Evolutionary conservation across 2,329 filamentous ascomycete species (phyloP), one percentile per base, ranked within the genome.

Genomic region (Podosphaera xanthii): DNA sequence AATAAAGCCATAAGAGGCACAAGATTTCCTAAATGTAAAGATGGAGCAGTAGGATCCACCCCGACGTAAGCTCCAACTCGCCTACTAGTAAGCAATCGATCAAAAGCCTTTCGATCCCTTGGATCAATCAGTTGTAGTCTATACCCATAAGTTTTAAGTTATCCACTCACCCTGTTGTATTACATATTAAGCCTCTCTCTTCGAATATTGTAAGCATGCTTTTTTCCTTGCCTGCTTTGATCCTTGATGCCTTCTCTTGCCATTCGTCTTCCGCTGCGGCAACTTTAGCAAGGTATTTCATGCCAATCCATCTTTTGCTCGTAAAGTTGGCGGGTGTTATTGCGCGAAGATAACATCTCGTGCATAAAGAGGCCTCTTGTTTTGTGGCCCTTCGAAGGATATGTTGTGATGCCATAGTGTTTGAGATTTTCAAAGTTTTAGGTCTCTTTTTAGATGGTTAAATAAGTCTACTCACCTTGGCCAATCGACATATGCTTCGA

Each of bases 1-100:
- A 88, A 89, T 33, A 91, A 74, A 14, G 85, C 80, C 87, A 92
- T 92, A 59, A 91, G 75, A 31, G 87, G 84, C 12, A 92, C 74
- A 4, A 94, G 75, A 67, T 94, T 86, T 60, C 87, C 87, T 54
- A 92, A 75, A 66, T 94, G 87, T 61, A 92, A 73, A 1, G 87
- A 92, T 59, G 80, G 75, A 12, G 86, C 86, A 0, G 87, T 92
- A 4, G 87, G 86, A 67, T 94, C 87, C 66, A 92, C 80, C 64
- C 87, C 87, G 58, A 87, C 84, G 67, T 94, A 94, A 61, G 79
- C 82, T 62, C 83, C 84, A 64, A 88, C 79, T 62, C 83, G 76
- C 67, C 82, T 83, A 34, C 73, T 69, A 4, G 76, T 77, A 72
- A 92, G 77, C 31, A 86, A 73, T 63, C 77, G 75, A 58, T 81